Percentiles rank a stretch among this genome's conserved stretches.
These are phyloP conservation scores for Podospora sp. DNA, from an alignment of 495 filamentous ascomycete species.

Conservation along the genomic window DNA sequence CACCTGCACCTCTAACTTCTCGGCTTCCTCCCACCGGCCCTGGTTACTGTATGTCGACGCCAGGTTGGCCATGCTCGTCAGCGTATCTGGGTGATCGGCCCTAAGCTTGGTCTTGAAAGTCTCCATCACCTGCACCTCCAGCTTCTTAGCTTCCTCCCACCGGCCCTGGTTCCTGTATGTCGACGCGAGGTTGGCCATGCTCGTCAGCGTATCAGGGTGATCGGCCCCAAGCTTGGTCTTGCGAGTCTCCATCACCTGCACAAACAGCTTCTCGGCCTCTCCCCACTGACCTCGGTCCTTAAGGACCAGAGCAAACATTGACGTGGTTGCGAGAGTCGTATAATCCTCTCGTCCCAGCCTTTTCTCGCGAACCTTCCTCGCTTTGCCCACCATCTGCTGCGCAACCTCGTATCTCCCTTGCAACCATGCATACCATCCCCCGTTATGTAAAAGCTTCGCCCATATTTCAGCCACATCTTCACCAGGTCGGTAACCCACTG, in stretches of 20 bases:
- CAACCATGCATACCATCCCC: constrained; percentile 29
- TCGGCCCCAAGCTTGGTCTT: constrained; percentile 41
- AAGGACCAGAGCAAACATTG: constrained; percentile 12
- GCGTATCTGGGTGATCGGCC: constrained; percentile 31
- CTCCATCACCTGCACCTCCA: constrained; percentile 12
- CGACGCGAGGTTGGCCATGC: background rate
- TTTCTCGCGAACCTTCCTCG: constrained; percentile 13
- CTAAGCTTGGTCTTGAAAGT: constrained; percentile 34
- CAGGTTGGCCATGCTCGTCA: background rate
- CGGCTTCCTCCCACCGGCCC: constrained; percentile 21
- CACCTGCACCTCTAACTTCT: background rate
- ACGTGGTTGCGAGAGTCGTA: constrained; percentile 14
- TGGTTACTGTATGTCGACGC: background rate
- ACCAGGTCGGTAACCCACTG: constrained; percentile 21
- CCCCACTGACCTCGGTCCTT: background rate
- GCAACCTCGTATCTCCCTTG: constrained; percentile 28
- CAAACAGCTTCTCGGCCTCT: background rate
- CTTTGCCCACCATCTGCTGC: constrained; percentile 20
- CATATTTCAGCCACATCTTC: constrained; percentile 18
- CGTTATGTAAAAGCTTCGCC: constrained; percentile 29
- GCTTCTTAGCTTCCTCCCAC: constrained; percentile 20
- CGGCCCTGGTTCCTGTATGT: background rate
- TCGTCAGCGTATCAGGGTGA: constrained; percentile 5
- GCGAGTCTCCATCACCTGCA: background rate
- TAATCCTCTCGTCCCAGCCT: constrained; percentile 13